phyloP scores from a whole-genome alignment of 2,329 filamentous ascomycete genomes.

The Beauveria sp. region DNA sequence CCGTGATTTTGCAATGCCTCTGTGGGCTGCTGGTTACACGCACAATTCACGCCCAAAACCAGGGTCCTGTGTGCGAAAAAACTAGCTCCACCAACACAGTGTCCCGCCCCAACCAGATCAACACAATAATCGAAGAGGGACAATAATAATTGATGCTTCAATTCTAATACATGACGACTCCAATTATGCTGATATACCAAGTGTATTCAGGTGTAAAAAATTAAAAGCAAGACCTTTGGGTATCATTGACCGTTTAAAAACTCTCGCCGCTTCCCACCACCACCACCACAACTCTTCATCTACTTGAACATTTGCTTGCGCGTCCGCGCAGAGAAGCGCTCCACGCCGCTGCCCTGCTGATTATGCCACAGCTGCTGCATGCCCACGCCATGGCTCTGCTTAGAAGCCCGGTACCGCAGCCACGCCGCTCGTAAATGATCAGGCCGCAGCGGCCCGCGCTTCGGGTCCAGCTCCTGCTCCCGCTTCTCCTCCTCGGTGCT shows the following conservation, averaged over 20 bases:
- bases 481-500: slow-evolving; percentile 19
- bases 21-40: neutral
- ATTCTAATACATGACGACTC: neutral
- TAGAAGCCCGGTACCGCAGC: slow-evolving; percentile 55
- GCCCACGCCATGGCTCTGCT: slow-evolving; percentile 56
- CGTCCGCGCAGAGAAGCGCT: slow-evolving; percentile 49
- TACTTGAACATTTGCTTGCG: slow-evolving; percentile 46
- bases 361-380: slow-evolving; percentile 53
- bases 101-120: neutral
- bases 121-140: neutral
- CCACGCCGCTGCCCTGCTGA: slow-evolving; percentile 51
- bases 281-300: neutral
- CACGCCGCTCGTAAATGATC: slow-evolving; percentile 70
- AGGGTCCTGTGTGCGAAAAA: neutral
- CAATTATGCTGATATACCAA: neutral
- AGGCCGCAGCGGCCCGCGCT: slow-evolving; percentile 55
- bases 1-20: neutral
- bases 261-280: neutral
- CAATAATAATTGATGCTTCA: neutral
- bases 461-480: slow-evolving; percentile 21
- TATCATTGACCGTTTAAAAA: slow-evolving; percentile 1
- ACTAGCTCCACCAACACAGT: neutral
- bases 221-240: neutral
- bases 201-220: neutral
- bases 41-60: neutral